A percentile compares a stretch with the other conserved stretches of the same genome.
phyloP scores from a whole-genome alignment of 2,329 filamentous ascomycete genomes.

The Cladosporium sp. region DNA sequence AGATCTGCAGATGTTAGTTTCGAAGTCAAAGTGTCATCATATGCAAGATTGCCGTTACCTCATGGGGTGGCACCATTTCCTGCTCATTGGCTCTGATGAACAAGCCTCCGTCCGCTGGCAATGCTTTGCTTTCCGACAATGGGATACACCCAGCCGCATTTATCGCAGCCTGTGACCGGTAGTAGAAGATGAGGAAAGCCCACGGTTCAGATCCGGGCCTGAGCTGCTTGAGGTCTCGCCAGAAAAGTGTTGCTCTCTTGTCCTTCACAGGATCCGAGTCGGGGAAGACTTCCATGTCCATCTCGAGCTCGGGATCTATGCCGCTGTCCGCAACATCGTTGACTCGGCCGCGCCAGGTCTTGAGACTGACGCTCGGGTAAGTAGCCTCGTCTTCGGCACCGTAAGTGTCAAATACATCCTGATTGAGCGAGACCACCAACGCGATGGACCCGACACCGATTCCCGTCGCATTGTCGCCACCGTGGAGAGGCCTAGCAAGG shows the following conservation, averaged over 20 bases:
- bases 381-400: conserved; percentile 19
- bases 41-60: neutral
- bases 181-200: conserved; percentile 45
- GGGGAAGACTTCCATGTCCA: conserved; percentile 23
- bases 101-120: neutral
- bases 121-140: conserved; percentile 6
- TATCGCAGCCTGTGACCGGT: conserved; percentile 35
- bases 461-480: neutral
- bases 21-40: neutral
- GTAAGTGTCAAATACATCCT: conserved; percentile 22
- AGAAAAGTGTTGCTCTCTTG: conserved; percentile 12
- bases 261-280: conserved; percentile 13
- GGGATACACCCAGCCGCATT: conserved; percentile 25
- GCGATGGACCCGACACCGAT: conserved; percentile 26
- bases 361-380: conserved; percentile 22
- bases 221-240: conserved; percentile 21
- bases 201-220: conserved; percentile 40
- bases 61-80: neutral
- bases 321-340: conserved; percentile 24
- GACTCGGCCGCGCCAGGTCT: conserved; percentile 23
- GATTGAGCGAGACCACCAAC: conserved; percentile 24
- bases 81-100: conserved; percentile 17
- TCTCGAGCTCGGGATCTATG: conserved; percentile 26
- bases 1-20: neutral
- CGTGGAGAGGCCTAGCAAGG: neutral